Conservation (phyloP, 345 rosid species). For the Arabidopsis suecica region DNA sequence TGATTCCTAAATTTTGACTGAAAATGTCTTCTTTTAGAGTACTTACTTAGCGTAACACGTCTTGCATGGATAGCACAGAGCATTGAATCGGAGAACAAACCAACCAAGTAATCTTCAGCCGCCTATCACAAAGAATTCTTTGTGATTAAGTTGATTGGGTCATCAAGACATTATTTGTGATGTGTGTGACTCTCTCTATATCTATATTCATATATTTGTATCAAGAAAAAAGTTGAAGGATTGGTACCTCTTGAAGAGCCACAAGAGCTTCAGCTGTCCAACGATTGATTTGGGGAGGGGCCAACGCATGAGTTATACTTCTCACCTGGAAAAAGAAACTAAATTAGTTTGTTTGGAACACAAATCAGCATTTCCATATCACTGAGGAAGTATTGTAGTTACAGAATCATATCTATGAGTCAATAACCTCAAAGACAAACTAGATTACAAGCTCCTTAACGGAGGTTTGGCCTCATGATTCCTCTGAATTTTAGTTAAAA, state of each 20-base stretch:
- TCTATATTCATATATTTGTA: slow-evolving; percentile 12
- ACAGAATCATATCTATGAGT: slow-evolving; percentile 7
- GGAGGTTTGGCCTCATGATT: neutral
- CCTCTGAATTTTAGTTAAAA: neutral
- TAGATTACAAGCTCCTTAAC: neutral
- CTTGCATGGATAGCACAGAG: slow-evolving; percentile 91
- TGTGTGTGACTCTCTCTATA: neutral
- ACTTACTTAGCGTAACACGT: slow-evolving; percentile 93
- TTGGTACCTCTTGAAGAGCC: slow-evolving; percentile 82
- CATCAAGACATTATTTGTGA: neutral
- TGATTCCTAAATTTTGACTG: neutral
- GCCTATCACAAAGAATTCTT: slow-evolving; percentile 54
- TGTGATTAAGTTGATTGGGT: neutral
- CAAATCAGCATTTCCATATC: slow-evolving; percentile 2
- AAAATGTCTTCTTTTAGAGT: slow-evolving; percentile 10
- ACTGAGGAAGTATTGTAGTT: neutral
- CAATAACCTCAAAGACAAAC: slow-evolving; percentile 8
- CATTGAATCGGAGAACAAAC: slow-evolving; percentile 81
- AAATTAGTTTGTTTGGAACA: neutral
- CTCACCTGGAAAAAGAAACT: slow-evolving; percentile 57
- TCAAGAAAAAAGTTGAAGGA: neutral
- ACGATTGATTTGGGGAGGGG: slow-evolving; percentile 54
- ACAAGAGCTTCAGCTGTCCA: slow-evolving; percentile 88
- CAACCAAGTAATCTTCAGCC: slow-evolving; percentile 80
- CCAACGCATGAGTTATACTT: slow-evolving; percentile 49